phyloP scores from a whole-genome alignment of 352 stramenopile species.

The Phytophthora melonis region DNA sequence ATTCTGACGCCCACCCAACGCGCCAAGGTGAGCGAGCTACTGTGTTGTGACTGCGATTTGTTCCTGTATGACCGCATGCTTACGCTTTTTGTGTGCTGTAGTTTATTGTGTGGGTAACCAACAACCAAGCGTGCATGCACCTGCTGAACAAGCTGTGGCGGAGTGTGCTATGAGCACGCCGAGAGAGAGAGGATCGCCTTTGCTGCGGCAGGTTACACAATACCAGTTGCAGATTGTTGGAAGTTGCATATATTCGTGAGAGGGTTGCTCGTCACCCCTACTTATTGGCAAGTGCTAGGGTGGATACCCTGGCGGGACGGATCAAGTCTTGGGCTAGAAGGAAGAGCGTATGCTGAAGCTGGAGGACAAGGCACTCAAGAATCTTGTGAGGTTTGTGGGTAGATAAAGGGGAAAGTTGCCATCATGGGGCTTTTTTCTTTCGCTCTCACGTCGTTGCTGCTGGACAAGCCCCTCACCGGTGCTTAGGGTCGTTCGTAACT shows the following conservation, averaged over 20 bases:
- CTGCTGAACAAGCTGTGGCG: constrained; percentile 97
- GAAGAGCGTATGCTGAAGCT: constrained; percentile 1
- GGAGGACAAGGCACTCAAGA: constrained; percentile 11
- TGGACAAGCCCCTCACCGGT: constrained; percentile 2
- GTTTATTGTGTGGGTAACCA: constrained; percentile 97
- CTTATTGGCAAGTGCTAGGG: constrained; percentile 20
- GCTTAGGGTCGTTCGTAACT: constrained; percentile 22
- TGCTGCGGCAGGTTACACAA: constrained; percentile 3
- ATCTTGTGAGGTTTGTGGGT: constrained; percentile 33
- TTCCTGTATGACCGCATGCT: constrained; percentile 1
- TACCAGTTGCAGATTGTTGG: constrained; percentile 31
- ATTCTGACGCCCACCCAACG: constrained; percentile 95
- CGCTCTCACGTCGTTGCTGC: constrained; percentile 8
- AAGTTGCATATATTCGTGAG: constrained; percentile 41
- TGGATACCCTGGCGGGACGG: constrained; percentile 23
- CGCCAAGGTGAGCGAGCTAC: constrained; percentile 71
- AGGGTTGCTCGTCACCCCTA: constrained; percentile 17
- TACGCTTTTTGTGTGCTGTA: constrained; percentile 38
- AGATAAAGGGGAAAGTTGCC: constrained; percentile 22
- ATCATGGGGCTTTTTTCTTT: constrained; percentile 15
- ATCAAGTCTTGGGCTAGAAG: constrained; percentile 17
- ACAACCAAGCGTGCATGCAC: constrained; percentile 96
- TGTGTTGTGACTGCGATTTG: neutral
- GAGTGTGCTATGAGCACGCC: constrained; percentile 78
- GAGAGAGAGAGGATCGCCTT: constrained; percentile 10